Percentiles rank a stretch among this genome's conserved stretches.
Evolutionary conservation across 2,329 filamentous ascomycete species (phyloP).

Genomic region (Tricladium varicosporioides): DNA sequence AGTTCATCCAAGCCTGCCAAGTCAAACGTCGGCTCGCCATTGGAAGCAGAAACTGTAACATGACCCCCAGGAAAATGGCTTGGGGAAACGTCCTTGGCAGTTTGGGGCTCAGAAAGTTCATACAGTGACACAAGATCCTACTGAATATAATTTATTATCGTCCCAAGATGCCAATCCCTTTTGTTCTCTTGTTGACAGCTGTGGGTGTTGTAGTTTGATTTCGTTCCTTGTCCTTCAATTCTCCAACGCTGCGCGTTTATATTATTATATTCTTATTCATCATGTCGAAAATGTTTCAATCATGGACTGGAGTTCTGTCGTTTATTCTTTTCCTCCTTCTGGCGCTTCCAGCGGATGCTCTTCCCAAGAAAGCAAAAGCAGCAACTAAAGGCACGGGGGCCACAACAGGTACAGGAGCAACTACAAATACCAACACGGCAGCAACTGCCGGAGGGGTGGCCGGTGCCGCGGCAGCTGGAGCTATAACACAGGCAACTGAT

Average conservation of each 20-base stretch:
- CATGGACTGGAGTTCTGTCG: slow-evolving; percentile 21
- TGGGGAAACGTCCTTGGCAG: slow-evolving; percentile 26
- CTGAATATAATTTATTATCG: neutral
- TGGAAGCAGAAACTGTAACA: slow-evolving; percentile 13
- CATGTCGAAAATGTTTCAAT: slow-evolving; percentile 20
- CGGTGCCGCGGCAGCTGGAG: slow-evolving; percentile 11
- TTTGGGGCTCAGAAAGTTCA: slow-evolving; percentile 11
- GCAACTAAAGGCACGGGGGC: neutral
- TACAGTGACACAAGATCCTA: neutral
- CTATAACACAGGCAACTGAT: slow-evolving; percentile 43
- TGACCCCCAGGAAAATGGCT: slow-evolving; percentile 11
- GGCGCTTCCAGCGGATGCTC: slow-evolving; percentile 19
- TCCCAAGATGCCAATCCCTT: neutral
- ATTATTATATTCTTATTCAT: slow-evolving; percentile 4
- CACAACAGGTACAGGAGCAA: slow-evolving; percentile 1
- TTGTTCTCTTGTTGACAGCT: neutral
- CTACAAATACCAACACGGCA: neutral
- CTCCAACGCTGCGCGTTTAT: slow-evolving; percentile 25
- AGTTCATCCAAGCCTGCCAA: slow-evolving; percentile 6
- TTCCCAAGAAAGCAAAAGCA: slow-evolving; percentile 21
- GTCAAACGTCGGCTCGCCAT: slow-evolving; percentile 15
- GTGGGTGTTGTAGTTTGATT: slow-evolving; percentile 1
- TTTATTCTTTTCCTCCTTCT: slow-evolving; percentile 20
- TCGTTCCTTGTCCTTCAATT: slow-evolving; percentile 10
- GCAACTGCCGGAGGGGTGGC: slow-evolving; percentile 8